phyloP scores from a whole-genome alignment of 352 stramenopile species.

The Globisporangium middletonii region DNA sequence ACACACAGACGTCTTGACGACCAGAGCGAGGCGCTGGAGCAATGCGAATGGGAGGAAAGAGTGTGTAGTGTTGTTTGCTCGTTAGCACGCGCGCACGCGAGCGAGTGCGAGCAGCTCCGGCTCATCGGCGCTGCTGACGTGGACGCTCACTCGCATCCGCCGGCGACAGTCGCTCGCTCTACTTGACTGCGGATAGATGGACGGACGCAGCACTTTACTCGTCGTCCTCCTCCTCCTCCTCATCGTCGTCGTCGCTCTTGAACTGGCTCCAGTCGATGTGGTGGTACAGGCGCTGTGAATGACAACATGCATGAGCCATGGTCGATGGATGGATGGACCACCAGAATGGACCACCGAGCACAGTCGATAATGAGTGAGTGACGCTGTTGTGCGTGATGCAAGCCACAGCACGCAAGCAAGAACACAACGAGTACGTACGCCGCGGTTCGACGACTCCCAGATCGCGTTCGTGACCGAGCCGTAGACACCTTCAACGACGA shows the following conservation, averaged over 20 bases:
- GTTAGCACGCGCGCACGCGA: not conserved
- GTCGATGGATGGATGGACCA: constrained; percentile 17
- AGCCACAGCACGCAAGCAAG: not conserved
- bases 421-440: constrained; percentile 31
- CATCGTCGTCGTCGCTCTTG: constrained; percentile 70
- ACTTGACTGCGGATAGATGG: not conserved
- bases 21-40: too few relatives aligned
- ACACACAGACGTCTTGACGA: not conserved
- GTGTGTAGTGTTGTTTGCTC: constrained; percentile 1
- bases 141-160: not conserved
- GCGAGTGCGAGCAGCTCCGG: not conserved
- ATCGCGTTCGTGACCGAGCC: constrained; percentile 65
- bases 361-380: not conserved
- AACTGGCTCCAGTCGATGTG: constrained; percentile 87
- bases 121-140: not conserved
- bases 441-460: constrained; percentile 80
- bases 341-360: constrained; percentile 22
- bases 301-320: not conserved
- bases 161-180: constrained; percentile 2
- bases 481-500: constrained; percentile 73
- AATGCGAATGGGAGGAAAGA: too few relatives aligned
- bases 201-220: constrained; percentile 9
- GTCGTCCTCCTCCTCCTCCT: constrained; percentile 63
- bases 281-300: constrained; percentile 71
- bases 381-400: not conserved